These are phyloP conservation scores for Sclerotinia minor DNA, from an alignment of 2,329 filamentous ascomycete genomes.

Conservation along the genomic window DNA sequence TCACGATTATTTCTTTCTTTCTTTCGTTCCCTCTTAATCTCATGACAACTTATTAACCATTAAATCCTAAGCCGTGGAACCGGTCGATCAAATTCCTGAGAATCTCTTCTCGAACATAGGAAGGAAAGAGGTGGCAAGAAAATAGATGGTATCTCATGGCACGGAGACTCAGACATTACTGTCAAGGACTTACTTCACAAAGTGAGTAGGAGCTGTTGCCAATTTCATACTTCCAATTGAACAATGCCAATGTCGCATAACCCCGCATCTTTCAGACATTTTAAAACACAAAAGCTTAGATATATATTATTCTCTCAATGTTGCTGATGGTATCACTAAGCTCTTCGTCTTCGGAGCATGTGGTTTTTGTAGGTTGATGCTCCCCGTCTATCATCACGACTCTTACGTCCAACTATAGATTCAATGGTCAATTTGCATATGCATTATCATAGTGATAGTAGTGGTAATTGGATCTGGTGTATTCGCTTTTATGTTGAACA, in stretches of 20 bases:
- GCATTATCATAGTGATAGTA: neutral
- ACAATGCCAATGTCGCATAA: too few relatives aligned
- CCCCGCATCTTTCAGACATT: too few relatives aligned
- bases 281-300: too few relatives aligned
- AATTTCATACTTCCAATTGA: too few relatives aligned
- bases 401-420: too few relatives aligned
- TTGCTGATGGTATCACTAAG: neutral
- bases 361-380: neutral
- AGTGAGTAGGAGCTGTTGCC: too few relatives aligned
- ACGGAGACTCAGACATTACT: too few relatives aligned
- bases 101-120: too few relatives aligned
- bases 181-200: too few relatives aligned
- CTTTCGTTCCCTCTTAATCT: neutral
- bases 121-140: too few relatives aligned
- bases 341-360: neutral
- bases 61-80: neutral
- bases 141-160: neutral
- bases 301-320: too few relatives aligned
- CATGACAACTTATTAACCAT: neutral
- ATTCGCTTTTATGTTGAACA: neutral
- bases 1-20: neutral
- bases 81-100: neutral
- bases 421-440: neutral
- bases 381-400: too few relatives aligned
- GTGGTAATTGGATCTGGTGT: neutral